Conservation (phyloP, 75 land plant species). For the Sequoiadendron giganteum region DNA sequence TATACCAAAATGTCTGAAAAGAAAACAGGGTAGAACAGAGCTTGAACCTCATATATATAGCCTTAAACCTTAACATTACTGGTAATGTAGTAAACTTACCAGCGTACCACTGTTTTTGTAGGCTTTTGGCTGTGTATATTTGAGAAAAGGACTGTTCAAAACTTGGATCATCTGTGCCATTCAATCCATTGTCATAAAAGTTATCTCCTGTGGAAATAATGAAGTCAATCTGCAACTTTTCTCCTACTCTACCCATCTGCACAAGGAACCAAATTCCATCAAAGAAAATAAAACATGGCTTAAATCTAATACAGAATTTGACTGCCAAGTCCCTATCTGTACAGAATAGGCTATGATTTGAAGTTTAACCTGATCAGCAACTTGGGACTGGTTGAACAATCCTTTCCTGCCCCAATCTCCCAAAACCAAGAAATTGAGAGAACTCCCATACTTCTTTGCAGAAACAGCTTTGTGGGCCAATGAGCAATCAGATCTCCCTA, state of each 20-base stretch:
- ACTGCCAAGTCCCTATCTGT: neutral
- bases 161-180: slow-evolving; percentile 31
- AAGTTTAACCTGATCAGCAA: slow-evolving; percentile 32
- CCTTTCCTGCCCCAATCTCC: slow-evolving; percentile 56
- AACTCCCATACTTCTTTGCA: neutral
- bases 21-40: neutral
- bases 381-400: slow-evolving; percentile 36
- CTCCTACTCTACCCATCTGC: slow-evolving; percentile 48
- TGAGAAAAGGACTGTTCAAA: slow-evolving; percentile 35
- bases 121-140: slow-evolving; percentile 49
- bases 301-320: too few species aligned
- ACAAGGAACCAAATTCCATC: slow-evolving; percentile 7
- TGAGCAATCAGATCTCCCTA: neutral
- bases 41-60: neutral
- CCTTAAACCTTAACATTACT: neutral
- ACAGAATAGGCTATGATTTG: neutral
- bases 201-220: slow-evolving; percentile 49
- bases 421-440: slow-evolving; percentile 19
- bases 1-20: neutral
- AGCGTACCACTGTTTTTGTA: slow-evolving; percentile 43
- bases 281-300: neutral
- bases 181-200: slow-evolving; percentile 44
- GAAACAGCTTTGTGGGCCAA: neutral
- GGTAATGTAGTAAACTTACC: slow-evolving; percentile 16
- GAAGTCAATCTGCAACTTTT: slow-evolving; percentile 27